A percentile compares a stretch with the other conserved stretches of the same genome.
Conservation (phyloP, 495 filamentous ascomycete species). For the Amniculicola lignicola region DNA sequence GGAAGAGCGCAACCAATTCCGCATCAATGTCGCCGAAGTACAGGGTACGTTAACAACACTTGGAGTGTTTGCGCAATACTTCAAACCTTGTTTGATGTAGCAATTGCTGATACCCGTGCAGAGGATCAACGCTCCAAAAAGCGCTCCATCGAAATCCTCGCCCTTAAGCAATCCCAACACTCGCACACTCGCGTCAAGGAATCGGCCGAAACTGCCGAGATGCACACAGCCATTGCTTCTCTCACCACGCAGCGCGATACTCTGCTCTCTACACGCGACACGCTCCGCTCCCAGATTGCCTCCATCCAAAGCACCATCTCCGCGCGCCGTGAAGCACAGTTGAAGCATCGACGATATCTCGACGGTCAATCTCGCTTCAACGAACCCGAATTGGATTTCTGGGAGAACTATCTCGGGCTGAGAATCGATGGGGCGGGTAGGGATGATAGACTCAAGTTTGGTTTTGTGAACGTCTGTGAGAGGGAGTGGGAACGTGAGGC, state of each 20-base stretch:
- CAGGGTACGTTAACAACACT: too few species aligned
- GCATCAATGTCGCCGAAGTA: constrained; percentile 81
- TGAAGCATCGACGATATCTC: constrained; percentile 60
- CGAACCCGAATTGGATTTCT: constrained; percentile 88
- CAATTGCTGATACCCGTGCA: constrained; percentile 40
- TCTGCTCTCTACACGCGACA: constrained; percentile 67
- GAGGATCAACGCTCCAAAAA: constrained; percentile 89
- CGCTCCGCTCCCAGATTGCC: constrained; percentile 72
- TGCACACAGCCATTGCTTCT: constrained; percentile 73
- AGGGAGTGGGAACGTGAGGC: constrained; percentile 84
- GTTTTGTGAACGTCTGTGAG: constrained; percentile 84
- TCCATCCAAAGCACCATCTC: constrained; percentile 68
- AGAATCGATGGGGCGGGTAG: constrained; percentile 84
- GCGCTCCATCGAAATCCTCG: constrained; percentile 79
- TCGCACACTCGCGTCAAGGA: constrained; percentile 81
- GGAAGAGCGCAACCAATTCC: constrained; percentile 91
- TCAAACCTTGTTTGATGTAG: background rate
- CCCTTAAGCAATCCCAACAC: constrained; percentile 71
- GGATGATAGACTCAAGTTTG: constrained; percentile 83
- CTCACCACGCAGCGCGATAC: constrained; percentile 73
- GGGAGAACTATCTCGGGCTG: constrained; percentile 85
- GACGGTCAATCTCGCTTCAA: constrained; percentile 81
- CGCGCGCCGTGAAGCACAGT: constrained; percentile 59
- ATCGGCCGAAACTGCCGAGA: constrained; percentile 79
- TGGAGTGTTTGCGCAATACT: too few species aligned